Conservation (phyloP, 129 eudicot genomes). For the Ambrosia artemisiifolia region DNA sequence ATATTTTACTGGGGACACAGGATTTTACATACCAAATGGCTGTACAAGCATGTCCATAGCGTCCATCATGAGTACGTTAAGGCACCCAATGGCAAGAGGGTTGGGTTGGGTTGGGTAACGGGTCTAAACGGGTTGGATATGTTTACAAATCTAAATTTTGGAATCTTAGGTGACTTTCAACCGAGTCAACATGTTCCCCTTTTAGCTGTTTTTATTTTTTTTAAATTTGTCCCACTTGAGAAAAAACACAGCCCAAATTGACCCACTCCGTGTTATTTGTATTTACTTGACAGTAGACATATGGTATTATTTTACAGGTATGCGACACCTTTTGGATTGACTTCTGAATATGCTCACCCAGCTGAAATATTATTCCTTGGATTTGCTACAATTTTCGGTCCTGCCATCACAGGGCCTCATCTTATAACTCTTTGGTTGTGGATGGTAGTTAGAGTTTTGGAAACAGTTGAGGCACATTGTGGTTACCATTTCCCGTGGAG, state of each 20-base stretch:
- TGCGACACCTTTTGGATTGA: slow-evolving; percentile 98
- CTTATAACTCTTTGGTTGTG: slow-evolving; percentile 91
- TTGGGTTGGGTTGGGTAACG: neutral
- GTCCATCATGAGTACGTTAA: slow-evolving; percentile 92
- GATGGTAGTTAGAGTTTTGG: slow-evolving; percentile 96
- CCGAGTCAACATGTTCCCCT: neutral
- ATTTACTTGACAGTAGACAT: neutral
- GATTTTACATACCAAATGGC: slow-evolving; percentile 93
- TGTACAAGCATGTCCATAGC: slow-evolving; percentile 94
- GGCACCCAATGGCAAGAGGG: neutral
- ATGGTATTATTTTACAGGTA: slow-evolving; percentile 46
- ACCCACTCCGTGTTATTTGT: neutral
- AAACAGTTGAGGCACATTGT: slow-evolving; percentile 98
- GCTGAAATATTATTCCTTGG: slow-evolving; percentile 98
- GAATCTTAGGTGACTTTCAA: neutral
- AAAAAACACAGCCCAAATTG: neutral
- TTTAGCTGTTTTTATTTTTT: neutral
- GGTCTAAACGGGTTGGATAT: neutral
- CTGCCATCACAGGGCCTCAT: slow-evolving; percentile 97
- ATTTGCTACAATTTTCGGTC: slow-evolving; percentile 94
- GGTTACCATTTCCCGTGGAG: slow-evolving; percentile 99
- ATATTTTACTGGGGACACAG: slow-evolving; percentile 99
- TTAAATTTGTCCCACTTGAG: neutral
- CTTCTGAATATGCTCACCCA: slow-evolving; percentile 99
- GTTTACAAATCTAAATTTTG: neutral